These are phyloP conservation scores for Penicillium psychrosexuale DNA, from an alignment of 2,329 filamentous ascomycete genomes.

Conservation along the genomic window DNA sequence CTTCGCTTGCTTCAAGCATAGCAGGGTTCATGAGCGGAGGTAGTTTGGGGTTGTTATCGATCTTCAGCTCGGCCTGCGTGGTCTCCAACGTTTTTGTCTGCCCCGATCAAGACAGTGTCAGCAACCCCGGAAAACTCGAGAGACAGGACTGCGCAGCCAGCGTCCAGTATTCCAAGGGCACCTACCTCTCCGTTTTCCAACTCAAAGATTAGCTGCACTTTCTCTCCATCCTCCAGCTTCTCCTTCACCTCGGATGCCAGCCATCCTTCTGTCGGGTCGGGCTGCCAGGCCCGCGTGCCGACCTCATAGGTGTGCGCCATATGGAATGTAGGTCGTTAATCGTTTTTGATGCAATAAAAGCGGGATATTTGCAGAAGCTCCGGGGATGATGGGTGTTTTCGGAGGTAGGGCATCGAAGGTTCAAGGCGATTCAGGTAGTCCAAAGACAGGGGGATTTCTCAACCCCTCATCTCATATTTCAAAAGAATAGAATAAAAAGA, in stretches of 20 bases:
- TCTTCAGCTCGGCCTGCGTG: slow-evolving; percentile 70
- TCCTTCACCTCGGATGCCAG: slow-evolving; percentile 90
- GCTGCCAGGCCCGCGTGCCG: slow-evolving; percentile 97
- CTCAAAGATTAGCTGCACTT: slow-evolving; percentile 81
- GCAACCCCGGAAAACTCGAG: neutral
- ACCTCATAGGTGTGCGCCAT: slow-evolving; percentile 97
- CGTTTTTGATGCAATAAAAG: slow-evolving; percentile 7
- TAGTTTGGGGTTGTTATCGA: slow-evolving; percentile 71
- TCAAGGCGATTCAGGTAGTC: slow-evolving; percentile 18
- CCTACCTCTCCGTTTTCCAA: slow-evolving; percentile 88
- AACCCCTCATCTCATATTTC: slow-evolving; percentile 28
- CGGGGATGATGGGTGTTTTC: slow-evolving; percentile 4
- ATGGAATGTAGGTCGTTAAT: slow-evolving; percentile 16
- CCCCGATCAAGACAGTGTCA: slow-evolving; percentile 17
- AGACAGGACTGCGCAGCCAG: neutral
- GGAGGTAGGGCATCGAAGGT: slow-evolving; percentile 4
- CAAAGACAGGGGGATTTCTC: slow-evolving; percentile 25
- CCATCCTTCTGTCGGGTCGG: slow-evolving; percentile 94
- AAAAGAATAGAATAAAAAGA: slow-evolving; percentile 20
- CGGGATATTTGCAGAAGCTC: slow-evolving; percentile 10
- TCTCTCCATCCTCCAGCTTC: slow-evolving; percentile 79
- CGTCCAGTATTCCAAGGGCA: slow-evolving; percentile 1
- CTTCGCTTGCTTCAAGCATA: slow-evolving; percentile 97
- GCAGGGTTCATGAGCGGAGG: slow-evolving; percentile 97
- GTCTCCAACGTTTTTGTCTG: slow-evolving; percentile 79